Percentiles rank a stretch among this genome's conserved stretches.
Evolutionary conservation across 169 alveolate genomes (phyloP).

Genomic region (Cyclospora cayetanensis): DNA sequence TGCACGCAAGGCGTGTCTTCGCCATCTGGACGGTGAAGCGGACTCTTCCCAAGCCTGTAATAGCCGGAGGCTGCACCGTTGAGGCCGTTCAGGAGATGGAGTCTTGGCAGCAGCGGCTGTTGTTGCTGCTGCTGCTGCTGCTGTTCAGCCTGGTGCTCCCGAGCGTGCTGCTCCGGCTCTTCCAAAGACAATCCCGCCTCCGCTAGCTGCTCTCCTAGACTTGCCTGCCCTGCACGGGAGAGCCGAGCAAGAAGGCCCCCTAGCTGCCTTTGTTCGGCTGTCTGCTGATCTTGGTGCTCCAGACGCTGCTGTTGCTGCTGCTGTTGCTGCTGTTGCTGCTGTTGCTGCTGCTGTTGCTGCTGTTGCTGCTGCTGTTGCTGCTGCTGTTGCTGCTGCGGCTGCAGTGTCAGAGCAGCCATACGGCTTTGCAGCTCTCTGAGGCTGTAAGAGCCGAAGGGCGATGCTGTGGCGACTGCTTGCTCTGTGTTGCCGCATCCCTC

Average conservation of each 20-base stretch:
- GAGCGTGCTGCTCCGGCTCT: too few relatives aligned
- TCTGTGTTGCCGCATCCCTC: constrained; percentile 45
- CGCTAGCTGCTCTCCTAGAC: background rate
- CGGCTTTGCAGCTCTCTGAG: constrained; percentile 62
- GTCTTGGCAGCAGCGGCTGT: constrained; percentile 8
- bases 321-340: constrained; percentile 22
- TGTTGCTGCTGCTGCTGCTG: constrained; percentile 36
- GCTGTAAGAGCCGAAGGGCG: constrained; percentile 38
- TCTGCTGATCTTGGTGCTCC: constrained; percentile 47
- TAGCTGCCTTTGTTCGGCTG: constrained; percentile 19
- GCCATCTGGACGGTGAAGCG: constrained; percentile 62
- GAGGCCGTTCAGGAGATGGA: constrained; percentile 53
- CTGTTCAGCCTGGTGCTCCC: constrained; percentile 18
- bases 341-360: constrained; percentile 31
- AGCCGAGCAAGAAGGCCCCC: constrained; percentile 60
- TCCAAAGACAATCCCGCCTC: too few relatives aligned
- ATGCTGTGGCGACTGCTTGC: background rate
- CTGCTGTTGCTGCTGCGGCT: constrained; percentile 49
- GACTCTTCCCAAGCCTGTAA: constrained; percentile 57
- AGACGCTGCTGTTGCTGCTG: constrained; percentile 9
- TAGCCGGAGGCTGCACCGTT: constrained; percentile 17
- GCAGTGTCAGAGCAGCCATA: constrained; percentile 61
- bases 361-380: background rate
- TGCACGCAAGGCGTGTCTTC: constrained; percentile 65
- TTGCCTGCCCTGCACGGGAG: constrained; percentile 11